These are phyloP conservation scores for Candida schatavii DNA, from an alignment of 805 yeast species.

Conservation along the genomic window DNA sequence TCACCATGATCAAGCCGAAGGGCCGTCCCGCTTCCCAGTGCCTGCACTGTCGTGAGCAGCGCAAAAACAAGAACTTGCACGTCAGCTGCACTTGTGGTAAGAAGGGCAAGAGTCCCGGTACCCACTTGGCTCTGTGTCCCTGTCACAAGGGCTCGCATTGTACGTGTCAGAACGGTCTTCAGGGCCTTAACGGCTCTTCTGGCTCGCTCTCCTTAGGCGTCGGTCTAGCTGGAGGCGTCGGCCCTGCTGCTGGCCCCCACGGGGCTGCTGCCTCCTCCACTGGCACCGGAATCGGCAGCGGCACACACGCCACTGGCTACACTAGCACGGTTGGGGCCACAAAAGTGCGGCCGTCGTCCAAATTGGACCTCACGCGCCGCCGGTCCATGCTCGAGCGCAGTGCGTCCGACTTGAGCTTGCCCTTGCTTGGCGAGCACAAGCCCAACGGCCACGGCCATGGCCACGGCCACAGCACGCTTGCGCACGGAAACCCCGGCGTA, in stretches of 20 bases:
- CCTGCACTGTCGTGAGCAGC: conserved; percentile 73
- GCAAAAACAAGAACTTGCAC: conserved; percentile 66
- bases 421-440: background rate
- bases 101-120: conserved; percentile 40
- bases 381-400: conserved; percentile 3
- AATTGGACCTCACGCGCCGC: conserved; percentile 4
- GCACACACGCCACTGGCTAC: background rate
- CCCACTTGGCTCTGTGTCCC: conserved; percentile 34
- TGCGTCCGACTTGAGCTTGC: conserved; percentile 3
- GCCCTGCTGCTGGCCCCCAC: background rate
- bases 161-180: conserved; percentile 29
- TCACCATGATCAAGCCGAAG: conserved; percentile 91
- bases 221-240: background rate
- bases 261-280: background rate
- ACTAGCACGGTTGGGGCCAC: background rate
- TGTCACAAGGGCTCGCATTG: conserved; percentile 41
- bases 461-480: background rate
- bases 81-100: conserved; percentile 69
- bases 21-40: conserved; percentile 96
- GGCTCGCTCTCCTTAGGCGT: background rate
- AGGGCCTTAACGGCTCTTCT: background rate
- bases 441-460: background rate
- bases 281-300: background rate
- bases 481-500: background rate
- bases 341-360: conserved; percentile 1